These are phyloP conservation scores for Fusarium poae DNA, from an alignment of 2,329 filamentous ascomycete genomes.

Conservation along the genomic window DNA sequence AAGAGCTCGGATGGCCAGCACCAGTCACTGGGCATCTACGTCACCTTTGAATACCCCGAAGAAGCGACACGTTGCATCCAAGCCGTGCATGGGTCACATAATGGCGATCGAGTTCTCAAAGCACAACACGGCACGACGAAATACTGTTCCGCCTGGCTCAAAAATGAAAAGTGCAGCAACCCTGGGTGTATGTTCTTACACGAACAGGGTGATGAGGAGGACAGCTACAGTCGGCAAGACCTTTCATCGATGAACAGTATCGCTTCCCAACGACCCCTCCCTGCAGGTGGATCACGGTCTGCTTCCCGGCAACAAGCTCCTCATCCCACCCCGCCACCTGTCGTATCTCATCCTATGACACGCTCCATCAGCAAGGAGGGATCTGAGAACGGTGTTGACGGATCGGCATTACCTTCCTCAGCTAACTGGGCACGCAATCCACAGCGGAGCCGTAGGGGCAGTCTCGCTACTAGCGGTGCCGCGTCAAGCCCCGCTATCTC, in stretches of 20 bases:
- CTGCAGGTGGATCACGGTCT: constrained; percentile 64
- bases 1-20: constrained; percentile 82
- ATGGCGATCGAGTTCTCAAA: constrained; percentile 87
- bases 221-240: constrained; percentile 95
- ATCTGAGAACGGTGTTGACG: constrained; percentile 78
- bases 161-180: constrained; percentile 94
- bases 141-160: constrained; percentile 96
- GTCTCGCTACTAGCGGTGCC: constrained; percentile 83
- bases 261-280: constrained; percentile 78
- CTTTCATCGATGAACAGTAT: constrained; percentile 94
- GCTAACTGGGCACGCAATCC: constrained; percentile 90
- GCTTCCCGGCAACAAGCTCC: constrained; percentile 65
- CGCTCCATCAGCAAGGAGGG: constrained; percentile 84
- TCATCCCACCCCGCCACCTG: constrained; percentile 56
- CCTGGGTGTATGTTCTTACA: constrained; percentile 98
- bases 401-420: constrained; percentile 90
- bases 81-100: constrained; percentile 91
- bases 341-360: constrained; percentile 73
- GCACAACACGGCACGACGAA: constrained; percentile 91
- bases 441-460: constrained; percentile 76
- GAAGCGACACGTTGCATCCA: constrained; percentile 92
- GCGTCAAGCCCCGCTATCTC: constrained; percentile 86
- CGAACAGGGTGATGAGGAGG: constrained; percentile 97
- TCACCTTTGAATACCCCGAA: constrained; percentile 94
- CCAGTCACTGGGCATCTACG: constrained; percentile 94